Conservation (phyloP, 2,329 filamentous ascomycete species). For the Penicillium crustosum region DNA sequence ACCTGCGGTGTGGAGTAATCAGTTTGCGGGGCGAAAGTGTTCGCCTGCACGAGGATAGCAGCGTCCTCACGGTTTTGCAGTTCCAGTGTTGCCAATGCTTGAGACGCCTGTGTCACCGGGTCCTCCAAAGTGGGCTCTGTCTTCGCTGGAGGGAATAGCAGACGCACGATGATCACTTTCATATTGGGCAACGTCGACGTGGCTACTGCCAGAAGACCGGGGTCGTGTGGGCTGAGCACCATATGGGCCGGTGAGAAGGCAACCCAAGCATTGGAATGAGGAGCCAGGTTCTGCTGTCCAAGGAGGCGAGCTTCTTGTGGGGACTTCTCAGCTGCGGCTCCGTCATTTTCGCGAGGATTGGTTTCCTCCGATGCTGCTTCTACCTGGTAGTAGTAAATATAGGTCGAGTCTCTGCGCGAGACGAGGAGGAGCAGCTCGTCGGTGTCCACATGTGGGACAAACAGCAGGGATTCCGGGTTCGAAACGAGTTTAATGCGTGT, state of each 20-base stretch:
- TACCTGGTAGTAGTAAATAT: constrained; percentile 56
- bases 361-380: constrained; percentile 3
- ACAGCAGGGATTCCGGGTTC: constrained; percentile 59
- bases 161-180: constrained; percentile 60
- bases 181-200: constrained; percentile 62
- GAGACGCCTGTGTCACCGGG: constrained; percentile 50
- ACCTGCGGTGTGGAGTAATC: constrained; percentile 63
- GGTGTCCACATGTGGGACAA: constrained; percentile 52
- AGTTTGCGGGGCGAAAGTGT: constrained; percentile 63
- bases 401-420: constrained; percentile 59
- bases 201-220: constrained; percentile 57
- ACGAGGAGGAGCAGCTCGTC: constrained; percentile 52
- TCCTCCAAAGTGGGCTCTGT: constrained; percentile 12
- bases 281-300: constrained; percentile 61
- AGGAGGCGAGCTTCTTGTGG: constrained; percentile 42
- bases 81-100: constrained; percentile 52
- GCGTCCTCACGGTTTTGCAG: constrained; percentile 58
- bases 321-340: not conserved
- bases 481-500: constrained; percentile 40
- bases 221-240: constrained; percentile 56
- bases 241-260: constrained; percentile 62
- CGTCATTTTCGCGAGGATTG: not conserved
- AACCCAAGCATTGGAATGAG: constrained; percentile 64
- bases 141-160: constrained; percentile 51
- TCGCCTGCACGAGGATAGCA: constrained; percentile 60